Evolutionary conservation across 306 rosid species (phyloP).

Genomic region (Castanea crenata): DNA sequence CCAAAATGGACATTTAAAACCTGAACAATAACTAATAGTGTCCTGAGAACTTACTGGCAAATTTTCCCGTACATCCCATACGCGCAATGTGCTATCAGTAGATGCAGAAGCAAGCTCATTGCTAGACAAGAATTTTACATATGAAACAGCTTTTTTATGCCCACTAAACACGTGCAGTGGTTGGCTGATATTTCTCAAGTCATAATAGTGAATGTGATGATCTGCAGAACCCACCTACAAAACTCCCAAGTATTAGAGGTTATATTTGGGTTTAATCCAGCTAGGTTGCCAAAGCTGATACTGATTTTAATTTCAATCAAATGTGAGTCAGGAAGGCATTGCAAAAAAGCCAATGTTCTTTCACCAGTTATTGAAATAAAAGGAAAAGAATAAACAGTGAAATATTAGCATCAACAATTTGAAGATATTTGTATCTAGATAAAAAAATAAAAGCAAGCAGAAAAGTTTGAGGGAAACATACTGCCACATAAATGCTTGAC

Average conservation of each 20-base stretch:
- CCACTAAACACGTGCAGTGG: constrained; percentile 90
- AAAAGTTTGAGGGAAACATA: constrained; percentile 41
- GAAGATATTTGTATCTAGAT: not conserved
- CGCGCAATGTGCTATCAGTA: constrained; percentile 82
- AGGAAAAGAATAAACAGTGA: not conserved
- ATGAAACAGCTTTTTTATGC: constrained; percentile 87
- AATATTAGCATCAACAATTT: not conserved
- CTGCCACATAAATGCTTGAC: constrained; percentile 82
- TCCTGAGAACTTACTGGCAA: constrained; percentile 55
- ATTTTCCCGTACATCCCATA: constrained; percentile 92
- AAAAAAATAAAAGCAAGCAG: constrained; percentile 7
- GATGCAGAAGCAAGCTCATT: constrained; percentile 95
- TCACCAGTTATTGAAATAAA: not conserved
- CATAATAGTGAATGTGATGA: constrained; percentile 91
- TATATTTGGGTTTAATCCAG: not conserved
- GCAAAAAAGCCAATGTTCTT: not conserved
- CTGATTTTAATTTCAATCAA: not conserved
- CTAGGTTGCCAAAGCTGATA: not conserved
- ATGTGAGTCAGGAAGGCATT: not conserved
- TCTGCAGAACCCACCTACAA: constrained; percentile 95
- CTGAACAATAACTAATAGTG: not conserved
- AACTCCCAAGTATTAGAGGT: not conserved
- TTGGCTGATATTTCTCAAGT: constrained; percentile 73
- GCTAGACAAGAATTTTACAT: constrained; percentile 88
- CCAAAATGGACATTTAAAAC: constrained; percentile 1